Evolutionary conservation across 2,329 filamentous ascomycete species (phyloP), one percentile per base, ranked within the genome.

Genomic region (Hymenoscyphus salicellus): DNA sequence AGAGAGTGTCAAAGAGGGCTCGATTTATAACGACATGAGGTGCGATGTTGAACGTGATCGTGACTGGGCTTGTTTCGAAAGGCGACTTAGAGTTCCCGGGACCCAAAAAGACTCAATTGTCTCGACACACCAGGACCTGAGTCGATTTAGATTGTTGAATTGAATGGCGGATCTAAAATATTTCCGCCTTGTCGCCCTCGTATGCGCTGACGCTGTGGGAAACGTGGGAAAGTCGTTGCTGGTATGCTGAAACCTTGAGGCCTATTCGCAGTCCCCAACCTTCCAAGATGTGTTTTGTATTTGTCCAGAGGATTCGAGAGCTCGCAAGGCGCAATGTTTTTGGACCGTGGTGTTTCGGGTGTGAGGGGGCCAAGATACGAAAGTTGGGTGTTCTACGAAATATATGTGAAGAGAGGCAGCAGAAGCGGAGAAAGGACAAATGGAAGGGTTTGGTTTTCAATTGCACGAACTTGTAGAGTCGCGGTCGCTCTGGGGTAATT

Each of bases 1-100:
- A 14, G 17, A 32, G 28, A n/a, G 55, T 28, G 55, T 30, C 17
- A 30, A 23, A n/a, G n/a, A 41, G 20, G 17, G 49, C 20, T 49
- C 60, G 14, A 2, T 49, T 68, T 69, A 70, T 64, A 43, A 71
- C 66, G 66, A 66, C 71, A 72, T 72, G 63, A 68, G 66, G 64
- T 56, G 55, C 49, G 41, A 61, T 5, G 26, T 23, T 28, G 17
- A 38, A 26, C 4, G 20, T 43, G 11, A 28, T 43, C 11, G 55
- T 20, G 55, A n/a, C 28, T 56, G 26, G 28, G 28, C n/a, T 33
- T 56, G 55, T 56, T 56, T 56, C 55, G 55, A 56, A 23, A 52
- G 46, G 55, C 28, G 55, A 56, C 46, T 56, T 30, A 14, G 26
- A 30, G 17, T 17, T 33, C 55, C 55, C 16, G 28, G 28, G 17